Percentiles rank a stretch among this genome's conserved stretches.
These are phyloP conservation scores for Geotrichum ghanense DNA, from an alignment of 805 yeast genomes.

Conservation along the genomic window DNA sequence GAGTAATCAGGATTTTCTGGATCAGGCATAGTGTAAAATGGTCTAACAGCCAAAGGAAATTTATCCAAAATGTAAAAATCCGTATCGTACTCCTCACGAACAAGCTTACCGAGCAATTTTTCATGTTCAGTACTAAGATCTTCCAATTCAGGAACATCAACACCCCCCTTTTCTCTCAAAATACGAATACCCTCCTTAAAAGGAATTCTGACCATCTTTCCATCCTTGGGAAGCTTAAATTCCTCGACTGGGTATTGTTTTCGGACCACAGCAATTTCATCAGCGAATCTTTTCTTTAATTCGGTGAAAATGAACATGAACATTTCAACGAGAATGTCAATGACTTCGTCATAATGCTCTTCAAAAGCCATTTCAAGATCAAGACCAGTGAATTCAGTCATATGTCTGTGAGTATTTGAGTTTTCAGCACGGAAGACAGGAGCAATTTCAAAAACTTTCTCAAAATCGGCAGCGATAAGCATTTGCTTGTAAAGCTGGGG, in stretches of 20 bases:
- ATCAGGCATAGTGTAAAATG: constrained; percentile 99
- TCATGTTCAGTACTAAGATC: constrained; percentile 93
- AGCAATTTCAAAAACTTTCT: constrained; percentile 89
- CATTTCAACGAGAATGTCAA: constrained; percentile 51
- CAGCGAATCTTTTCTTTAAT: constrained; percentile 65
- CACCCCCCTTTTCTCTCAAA: constrained; percentile 78
- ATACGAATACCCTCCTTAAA: constrained; percentile 85
- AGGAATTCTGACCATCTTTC: constrained; percentile 82
- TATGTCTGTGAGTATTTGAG: constrained; percentile 97
- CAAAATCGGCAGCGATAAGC: constrained; percentile 95
- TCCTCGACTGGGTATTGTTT: constrained; percentile 96
- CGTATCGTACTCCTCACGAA: constrained; percentile 89
- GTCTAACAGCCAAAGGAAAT: constrained; percentile 94
- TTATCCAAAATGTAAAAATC: constrained; percentile 97
- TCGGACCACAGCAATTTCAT: constrained; percentile 82
- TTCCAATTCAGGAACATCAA: constrained; percentile 66
- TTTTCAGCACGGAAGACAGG: constrained; percentile 99
- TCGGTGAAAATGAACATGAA: constrained; percentile 82
- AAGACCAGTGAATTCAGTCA: constrained; percentile 97
- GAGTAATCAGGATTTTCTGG: constrained; percentile 85
- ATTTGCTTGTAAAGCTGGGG: constrained; percentile 98
- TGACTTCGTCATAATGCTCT: constrained; percentile 92
- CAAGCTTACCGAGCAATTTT: constrained; percentile 80
- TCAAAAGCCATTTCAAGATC: constrained; percentile 98
- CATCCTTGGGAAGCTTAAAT: constrained; percentile 85